Evolutionary conservation across 2,329 filamentous ascomycete genomes (phyloP).

Genomic region (Chaetomiaceae sp.): DNA sequence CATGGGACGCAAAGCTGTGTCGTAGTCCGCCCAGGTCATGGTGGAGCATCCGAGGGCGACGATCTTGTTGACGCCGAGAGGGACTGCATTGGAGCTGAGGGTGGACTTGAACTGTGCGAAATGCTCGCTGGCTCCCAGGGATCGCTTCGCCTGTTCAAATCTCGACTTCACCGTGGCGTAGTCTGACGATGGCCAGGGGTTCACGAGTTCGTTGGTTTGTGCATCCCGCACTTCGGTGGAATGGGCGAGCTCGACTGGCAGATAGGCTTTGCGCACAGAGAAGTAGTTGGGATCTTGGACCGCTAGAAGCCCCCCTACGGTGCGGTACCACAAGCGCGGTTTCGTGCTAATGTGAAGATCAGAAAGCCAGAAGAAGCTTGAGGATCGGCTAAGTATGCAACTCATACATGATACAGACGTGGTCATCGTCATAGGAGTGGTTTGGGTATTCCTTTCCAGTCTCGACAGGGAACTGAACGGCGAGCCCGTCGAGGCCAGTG

Average conservation of each 20-base stretch:
- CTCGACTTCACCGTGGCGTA: neutral
- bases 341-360: neutral
- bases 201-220: neutral
- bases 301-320: neutral
- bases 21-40: neutral
- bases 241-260: neutral
- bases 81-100: neutral
- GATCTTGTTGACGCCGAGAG: neutral
- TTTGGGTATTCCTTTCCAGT: neutral
- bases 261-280: neutral
- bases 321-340: neutral
- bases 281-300: neutral
- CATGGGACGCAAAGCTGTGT: neutral
- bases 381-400: neutral
- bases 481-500: constrained; percentile 4
- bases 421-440: neutral
- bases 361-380: neutral
- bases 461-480: neutral
- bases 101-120: neutral
- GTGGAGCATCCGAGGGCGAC: constrained; percentile 4
- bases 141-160: neutral
- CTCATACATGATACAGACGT: neutral
- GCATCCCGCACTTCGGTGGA: neutral
- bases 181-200: neutral
- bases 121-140: neutral